Base-by-base conservation (phyloP, 2,329 filamentous ascomycete genomes). In the Scortechinia acanthostroma region DNA sequence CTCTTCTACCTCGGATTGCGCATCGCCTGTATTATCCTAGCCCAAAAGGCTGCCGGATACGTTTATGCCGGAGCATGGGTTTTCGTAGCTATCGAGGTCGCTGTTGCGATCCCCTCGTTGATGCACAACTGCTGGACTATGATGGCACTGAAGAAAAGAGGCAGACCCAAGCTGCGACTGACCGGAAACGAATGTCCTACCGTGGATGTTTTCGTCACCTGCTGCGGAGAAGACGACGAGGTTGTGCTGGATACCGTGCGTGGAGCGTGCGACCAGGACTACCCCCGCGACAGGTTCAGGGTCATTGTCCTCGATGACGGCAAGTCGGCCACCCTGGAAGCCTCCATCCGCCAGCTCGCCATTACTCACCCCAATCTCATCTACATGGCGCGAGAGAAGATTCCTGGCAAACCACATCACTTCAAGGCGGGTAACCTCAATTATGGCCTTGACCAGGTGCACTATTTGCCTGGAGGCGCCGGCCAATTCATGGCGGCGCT, bases 371-470 rank as follows among this genome's bases (percentile, higher is more conserved):
- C 66, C 14, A 76, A 80, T 47, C 55, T 77, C 4, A 68, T 64
- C 50, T 80, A 80, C 57, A 66, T 73, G 54, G 67, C 74, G 2
- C 70, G 74, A 15, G 60, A 65, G 25, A 73, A 74, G 59, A 61
- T 63, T 40, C 67, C 68, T 3, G 69, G 69, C 4, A 60, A 68
- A 23, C 70, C 71, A 2, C 68, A 76, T 51, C 73, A 78, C 54
- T 82, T 77, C 66, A 83, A 83, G 63, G 77, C 79, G 1, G 78
- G 79, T 43, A 83, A 83, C 54, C 62, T 83, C 44, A 83, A 81
- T 59, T 74, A 77, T 46, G 80, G 75, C 23, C 58, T 78, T 17
- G 70, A 77, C 15, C 65, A 70, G 45, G 65, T 70, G 3, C 63
- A 65, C 15, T 54, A 60, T n/a, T 59, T 80, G 22, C 72, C 74